A percentile compares a stretch with the other conserved stretches of the same genome.
These are phyloP conservation scores for Pseudopediastrum boryanum DNA, from an alignment of 139 green algal genomes.

Conservation along the genomic window DNA sequence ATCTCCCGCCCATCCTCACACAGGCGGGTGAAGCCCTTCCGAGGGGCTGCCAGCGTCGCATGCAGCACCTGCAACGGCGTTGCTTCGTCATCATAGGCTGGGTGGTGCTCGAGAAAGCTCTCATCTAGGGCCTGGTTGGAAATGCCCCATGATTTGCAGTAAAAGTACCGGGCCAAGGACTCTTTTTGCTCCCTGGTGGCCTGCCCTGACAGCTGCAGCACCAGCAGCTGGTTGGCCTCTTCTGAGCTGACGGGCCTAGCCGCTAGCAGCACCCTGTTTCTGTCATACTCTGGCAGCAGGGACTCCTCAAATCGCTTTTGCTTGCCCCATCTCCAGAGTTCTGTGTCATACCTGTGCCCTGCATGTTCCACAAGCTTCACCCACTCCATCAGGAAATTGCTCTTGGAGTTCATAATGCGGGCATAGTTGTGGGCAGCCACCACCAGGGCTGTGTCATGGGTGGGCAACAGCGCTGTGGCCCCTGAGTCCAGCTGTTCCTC, in stretches of 20 bases:
- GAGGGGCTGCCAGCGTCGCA: background rate
- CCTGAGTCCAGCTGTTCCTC: background rate
- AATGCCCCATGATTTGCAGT: constrained; percentile 8
- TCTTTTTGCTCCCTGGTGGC: background rate
- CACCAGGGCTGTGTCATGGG: background rate
- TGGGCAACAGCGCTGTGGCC: background rate
- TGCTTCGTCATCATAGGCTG: background rate
- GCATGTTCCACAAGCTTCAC: constrained; percentile 5
- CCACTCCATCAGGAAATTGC: background rate
- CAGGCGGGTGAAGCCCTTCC: too few relatives aligned
- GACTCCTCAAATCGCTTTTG: background rate
- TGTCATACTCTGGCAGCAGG: background rate
- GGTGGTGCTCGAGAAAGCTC: background rate
- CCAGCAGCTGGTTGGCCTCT: background rate
- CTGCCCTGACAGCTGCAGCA: background rate
- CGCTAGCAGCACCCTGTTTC: background rate
- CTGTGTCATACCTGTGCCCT: background rate
- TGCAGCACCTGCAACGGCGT: background rate
- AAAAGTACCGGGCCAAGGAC: background rate
- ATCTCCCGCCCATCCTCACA: background rate
- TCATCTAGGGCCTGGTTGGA: background rate
- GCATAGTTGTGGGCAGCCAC: constrained; percentile 12
- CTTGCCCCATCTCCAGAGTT: background rate
- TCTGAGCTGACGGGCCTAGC: background rate
- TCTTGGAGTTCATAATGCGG: constrained; percentile 7